These are phyloP conservation scores for Ambrosiella cleistominuta DNA, from an alignment of 2,329 filamentous ascomycete genomes.

Conservation along the genomic window DNA sequence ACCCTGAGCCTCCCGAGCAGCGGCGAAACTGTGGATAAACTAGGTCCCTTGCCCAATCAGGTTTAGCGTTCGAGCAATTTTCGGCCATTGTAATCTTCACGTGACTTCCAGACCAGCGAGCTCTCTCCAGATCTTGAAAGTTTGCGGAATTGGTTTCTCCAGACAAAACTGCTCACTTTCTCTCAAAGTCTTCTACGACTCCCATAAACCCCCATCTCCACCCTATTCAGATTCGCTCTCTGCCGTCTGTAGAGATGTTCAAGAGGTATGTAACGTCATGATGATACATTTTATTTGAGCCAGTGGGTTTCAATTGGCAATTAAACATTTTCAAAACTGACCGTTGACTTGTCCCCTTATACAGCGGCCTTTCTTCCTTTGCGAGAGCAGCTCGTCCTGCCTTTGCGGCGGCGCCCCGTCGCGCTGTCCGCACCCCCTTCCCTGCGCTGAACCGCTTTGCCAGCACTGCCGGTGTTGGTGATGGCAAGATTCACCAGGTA, in stretches of 20 bases:
- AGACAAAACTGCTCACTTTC: slow-evolving; percentile 31
- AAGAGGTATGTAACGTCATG: slow-evolving; percentile 48
- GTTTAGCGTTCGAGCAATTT: slow-evolving; percentile 14
- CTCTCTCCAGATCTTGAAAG: slow-evolving; percentile 14
- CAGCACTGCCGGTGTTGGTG: slow-evolving; percentile 38
- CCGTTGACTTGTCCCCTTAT: slow-evolving; percentile 17
- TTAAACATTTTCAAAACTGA: slow-evolving; percentile 25
- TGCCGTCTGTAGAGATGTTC: slow-evolving; percentile 61
- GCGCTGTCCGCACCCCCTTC: slow-evolving; percentile 37
- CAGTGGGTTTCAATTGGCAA: slow-evolving; percentile 25
- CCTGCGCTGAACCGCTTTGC: slow-evolving; percentile 40
- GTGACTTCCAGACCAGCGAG: slow-evolving; percentile 12
- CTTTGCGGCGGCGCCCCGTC: slow-evolving; percentile 38
- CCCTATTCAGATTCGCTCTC: slow-evolving; percentile 42
- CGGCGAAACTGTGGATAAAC: slow-evolving; percentile 15
- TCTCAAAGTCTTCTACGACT: slow-evolving; percentile 31
- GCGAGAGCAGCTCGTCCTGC: slow-evolving; percentile 44
- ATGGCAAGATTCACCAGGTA: slow-evolving; percentile 55
- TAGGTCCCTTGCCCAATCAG: slow-evolving; percentile 12
- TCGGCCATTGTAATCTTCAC: slow-evolving; percentile 14
- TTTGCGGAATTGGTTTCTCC: slow-evolving; percentile 16
- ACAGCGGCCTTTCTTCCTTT: slow-evolving; percentile 49
- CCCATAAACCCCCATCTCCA: slow-evolving; percentile 36
- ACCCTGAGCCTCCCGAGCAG: slow-evolving; percentile 12
- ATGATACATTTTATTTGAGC: slow-evolving; percentile 18